Evolutionary conservation across 495 filamentous ascomycete species (phyloP).

Genomic region (Lasiosphaeris hirsuta): DNA sequence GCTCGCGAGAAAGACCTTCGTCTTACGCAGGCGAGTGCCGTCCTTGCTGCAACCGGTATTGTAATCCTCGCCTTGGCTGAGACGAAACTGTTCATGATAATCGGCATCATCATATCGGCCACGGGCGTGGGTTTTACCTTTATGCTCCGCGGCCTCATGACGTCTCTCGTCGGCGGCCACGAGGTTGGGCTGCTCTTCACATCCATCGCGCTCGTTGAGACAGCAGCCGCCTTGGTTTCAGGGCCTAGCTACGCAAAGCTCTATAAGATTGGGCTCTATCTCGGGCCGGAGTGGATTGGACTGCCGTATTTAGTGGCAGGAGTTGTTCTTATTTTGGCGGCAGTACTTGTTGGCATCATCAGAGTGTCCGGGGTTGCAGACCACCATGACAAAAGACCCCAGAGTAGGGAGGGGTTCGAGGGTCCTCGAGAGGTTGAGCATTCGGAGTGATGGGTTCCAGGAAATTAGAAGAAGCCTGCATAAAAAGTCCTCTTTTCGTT

Average conservation of each 20-base stretch:
- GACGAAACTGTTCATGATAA: neutral
- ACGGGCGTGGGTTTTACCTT: conserved; percentile 3
- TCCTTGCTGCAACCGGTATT: neutral
- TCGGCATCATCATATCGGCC: neutral
- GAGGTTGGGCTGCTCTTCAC: conserved; percentile 4
- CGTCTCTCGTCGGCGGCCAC: conserved; percentile 2
- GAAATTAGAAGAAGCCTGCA: too few species aligned
- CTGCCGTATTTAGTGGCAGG: conserved; percentile 5
- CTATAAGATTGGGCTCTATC: neutral
- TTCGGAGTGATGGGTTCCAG: too few species aligned
- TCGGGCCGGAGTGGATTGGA: neutral
- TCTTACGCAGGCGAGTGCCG: conserved; percentile 1
- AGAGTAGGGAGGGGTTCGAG: too few species aligned
- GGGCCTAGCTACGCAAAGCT: neutral
- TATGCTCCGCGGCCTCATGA: conserved; percentile 7
- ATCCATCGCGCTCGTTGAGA: neutral
- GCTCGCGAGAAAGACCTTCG: conserved; percentile 4
- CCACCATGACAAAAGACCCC: too few species aligned
- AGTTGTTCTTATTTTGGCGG: neutral
- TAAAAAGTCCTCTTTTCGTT: too few species aligned
- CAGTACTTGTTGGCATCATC: conserved; percentile 3
- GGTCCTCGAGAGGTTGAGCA: too few species aligned
- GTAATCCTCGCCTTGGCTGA: neutral
- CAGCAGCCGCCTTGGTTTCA: neutral
- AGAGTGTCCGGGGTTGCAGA: neutral